phyloP scores from a whole-genome alignment of 169 alveolate genomes.

The Eimeria zaria region DNA sequence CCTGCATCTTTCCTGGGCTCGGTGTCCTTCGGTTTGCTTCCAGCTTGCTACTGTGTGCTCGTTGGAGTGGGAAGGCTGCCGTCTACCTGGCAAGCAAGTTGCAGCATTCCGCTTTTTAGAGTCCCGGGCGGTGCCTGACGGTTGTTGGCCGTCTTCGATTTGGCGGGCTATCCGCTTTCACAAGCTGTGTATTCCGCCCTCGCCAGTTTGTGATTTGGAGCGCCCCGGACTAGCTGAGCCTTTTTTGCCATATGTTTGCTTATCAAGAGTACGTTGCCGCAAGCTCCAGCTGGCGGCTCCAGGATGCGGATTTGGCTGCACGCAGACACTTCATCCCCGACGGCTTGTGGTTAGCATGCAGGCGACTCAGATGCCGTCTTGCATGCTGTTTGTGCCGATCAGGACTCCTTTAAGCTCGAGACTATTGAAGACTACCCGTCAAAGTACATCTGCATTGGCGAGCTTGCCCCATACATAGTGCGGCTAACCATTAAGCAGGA shows the following conservation, averaged over 20 bases:
- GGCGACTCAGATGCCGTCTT: background rate
- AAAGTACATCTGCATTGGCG: slow-evolving; percentile 65
- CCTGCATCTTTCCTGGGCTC: slow-evolving; percentile 68
- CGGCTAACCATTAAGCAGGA: slow-evolving; percentile 53
- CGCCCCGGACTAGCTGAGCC: slow-evolving; percentile 75
- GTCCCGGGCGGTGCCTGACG: slow-evolving; percentile 40
- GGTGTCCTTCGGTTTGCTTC: slow-evolving; percentile 66
- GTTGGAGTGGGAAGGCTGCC: slow-evolving; percentile 33
- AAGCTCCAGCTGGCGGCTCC: background rate
- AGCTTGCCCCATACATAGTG: slow-evolving; percentile 72
- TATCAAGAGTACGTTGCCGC: slow-evolving; percentile 19
- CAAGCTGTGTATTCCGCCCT: slow-evolving; percentile 66
- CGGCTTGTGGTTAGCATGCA: background rate
- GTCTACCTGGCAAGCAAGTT: slow-evolving; percentile 18
- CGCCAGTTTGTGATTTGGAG: slow-evolving; percentile 67
- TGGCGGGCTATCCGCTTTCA: slow-evolving; percentile 57
- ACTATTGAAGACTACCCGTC: slow-evolving; percentile 21
- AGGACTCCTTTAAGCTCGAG: slow-evolving; percentile 54
- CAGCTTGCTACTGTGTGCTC: slow-evolving; percentile 73
- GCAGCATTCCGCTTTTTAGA: slow-evolving; percentile 1
- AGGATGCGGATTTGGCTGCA: no score
- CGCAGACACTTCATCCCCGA: background rate
- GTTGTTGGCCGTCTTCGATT: slow-evolving; percentile 80
- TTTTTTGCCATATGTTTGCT: slow-evolving; percentile 31
- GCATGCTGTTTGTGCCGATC: background rate